Evolutionary conservation across 2,329 filamentous ascomycete genomes (phyloP).

Genomic region (Trichoderma koningiopsis): DNA sequence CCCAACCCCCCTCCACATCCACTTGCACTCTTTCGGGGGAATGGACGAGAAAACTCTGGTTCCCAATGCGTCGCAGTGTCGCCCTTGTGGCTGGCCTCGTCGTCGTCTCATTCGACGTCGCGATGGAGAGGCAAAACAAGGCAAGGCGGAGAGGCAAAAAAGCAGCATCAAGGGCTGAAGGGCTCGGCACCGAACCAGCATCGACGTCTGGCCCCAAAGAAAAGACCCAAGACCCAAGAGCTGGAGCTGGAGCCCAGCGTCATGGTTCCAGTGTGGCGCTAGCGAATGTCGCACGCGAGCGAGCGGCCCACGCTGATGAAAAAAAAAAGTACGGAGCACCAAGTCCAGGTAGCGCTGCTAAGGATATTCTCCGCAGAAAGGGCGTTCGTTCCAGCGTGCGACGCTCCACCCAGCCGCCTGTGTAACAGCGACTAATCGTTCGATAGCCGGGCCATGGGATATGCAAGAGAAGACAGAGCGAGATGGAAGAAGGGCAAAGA

Average conservation of each 20-base stretch:
- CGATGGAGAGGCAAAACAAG: background rate
- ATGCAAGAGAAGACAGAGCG: background rate
- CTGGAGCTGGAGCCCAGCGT: conserved; percentile 31
- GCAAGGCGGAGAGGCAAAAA: background rate
- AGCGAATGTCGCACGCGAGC: conserved; percentile 37
- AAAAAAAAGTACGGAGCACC: conserved; percentile 7
- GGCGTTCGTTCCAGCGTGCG: conserved; percentile 1
- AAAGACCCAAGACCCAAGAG: conserved; percentile 23
- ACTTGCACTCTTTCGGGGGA: background rate
- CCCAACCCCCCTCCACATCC: background rate
- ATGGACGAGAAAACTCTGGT: background rate
- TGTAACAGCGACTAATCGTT: conserved; percentile 8
- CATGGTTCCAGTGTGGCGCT: conserved; percentile 38
- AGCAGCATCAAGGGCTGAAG: background rate
- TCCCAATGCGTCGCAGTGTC: background rate
- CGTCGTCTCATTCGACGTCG: background rate
- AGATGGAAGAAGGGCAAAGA: background rate
- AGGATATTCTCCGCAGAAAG: conserved; percentile 26
- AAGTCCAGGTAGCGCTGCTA: conserved; percentile 11
- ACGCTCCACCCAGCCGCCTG: conserved; percentile 9
- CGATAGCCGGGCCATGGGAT: conserved; percentile 18
- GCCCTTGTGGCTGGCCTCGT: background rate
- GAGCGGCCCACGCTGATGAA: conserved; percentile 36
- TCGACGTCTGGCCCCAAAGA: background rate
- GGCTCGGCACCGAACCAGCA: background rate